Conservation (phyloP, 2,329 filamentous ascomycete genomes). For the Penicillium sp. region DNA sequence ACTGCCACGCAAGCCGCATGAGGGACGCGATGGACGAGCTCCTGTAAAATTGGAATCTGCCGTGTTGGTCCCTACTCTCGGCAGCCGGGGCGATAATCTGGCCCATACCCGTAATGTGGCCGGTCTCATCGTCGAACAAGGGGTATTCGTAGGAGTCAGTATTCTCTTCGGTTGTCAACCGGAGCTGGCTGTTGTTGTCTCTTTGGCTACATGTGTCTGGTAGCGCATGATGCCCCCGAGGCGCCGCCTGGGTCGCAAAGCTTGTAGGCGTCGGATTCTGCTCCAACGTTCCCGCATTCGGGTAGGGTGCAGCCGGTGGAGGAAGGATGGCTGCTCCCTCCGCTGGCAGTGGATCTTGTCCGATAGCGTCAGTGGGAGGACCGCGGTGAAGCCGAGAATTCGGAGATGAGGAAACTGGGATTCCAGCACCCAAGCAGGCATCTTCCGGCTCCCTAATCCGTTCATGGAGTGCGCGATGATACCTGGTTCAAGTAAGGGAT, state of each 20-base stretch:
- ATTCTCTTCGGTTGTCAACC: not conserved
- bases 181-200: not conserved
- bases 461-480: not conserved
- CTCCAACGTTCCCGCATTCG: not conserved
- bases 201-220: too few species aligned
- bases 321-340: not conserved
- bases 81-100: constrained; percentile 2
- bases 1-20: constrained; percentile 13
- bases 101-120: constrained; percentile 9
- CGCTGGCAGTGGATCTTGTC: too few species aligned
- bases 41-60: not conserved
- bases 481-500: not conserved
- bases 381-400: not conserved
- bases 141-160: constrained; percentile 1
- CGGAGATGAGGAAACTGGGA: not conserved
- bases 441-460: constrained; percentile 8
- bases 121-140: constrained; percentile 4
- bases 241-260: too few species aligned
- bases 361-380: too few species aligned
- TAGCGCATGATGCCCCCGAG: too few species aligned
- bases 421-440: not conserved
- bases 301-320: not conserved
- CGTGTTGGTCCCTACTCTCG: not conserved
- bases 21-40: constrained; percentile 12
- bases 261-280: not conserved